A percentile compares a stretch with the other conserved stretches of the same genome.
Conservation (phyloP, 2,329 filamentous ascomycete genomes). For the Fusarium mundagurra region DNA sequence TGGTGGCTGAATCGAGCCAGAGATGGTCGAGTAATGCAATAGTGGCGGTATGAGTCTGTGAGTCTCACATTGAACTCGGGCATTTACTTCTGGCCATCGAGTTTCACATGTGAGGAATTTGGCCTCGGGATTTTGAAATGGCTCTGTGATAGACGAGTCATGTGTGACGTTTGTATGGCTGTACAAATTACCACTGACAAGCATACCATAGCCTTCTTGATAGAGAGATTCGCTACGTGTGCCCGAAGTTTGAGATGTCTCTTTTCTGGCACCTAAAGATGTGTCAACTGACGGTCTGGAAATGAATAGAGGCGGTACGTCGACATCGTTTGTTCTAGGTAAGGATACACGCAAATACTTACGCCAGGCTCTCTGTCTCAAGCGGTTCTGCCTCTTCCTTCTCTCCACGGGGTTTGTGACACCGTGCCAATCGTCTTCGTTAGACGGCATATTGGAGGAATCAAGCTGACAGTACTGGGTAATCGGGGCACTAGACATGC, state of each 20-base stretch:
- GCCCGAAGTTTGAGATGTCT: not conserved
- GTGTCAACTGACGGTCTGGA: not conserved
- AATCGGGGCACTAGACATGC: not conserved
- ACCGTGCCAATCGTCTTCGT: not conserved
- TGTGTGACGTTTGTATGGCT: not conserved
- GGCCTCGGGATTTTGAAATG: not conserved
- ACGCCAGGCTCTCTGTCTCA: not conserved
- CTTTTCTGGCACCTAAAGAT: not conserved
- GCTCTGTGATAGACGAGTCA: not conserved
- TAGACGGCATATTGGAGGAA: not conserved
- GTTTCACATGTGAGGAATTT: not conserved
- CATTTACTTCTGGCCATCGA: not conserved
- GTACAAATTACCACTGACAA: not conserved
- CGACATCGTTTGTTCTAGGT: too few species aligned
- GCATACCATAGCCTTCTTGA: not conserved
- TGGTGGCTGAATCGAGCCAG: not conserved
- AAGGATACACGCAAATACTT: not conserved
- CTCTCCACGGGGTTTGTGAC: not conserved
- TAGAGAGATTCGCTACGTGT: not conserved
- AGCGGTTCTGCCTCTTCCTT: not conserved
- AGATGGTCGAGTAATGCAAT: not conserved
- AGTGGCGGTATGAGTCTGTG: not conserved
- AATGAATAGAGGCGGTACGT: not conserved
- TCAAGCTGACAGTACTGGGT: not conserved
- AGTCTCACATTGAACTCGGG: not conserved